A percentile compares a stretch with the other conserved stretches of the same genome.
Conservation (phyloP, 2,329 filamentous ascomycete species). For the Botryotinia convoluta region DNA sequence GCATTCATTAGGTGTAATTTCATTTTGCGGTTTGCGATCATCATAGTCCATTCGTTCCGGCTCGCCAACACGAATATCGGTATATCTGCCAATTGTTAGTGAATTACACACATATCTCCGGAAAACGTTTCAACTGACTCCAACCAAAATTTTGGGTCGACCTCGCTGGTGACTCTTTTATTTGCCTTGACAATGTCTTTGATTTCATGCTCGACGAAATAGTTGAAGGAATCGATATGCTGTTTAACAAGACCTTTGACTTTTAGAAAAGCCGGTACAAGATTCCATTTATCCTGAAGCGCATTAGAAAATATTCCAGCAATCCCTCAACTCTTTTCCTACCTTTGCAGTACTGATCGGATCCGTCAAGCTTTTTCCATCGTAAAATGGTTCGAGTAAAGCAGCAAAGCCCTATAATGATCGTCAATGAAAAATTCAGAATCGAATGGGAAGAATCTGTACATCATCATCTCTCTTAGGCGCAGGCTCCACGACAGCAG, state of each 20-base stretch:
- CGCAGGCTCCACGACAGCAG: conserved; percentile 24
- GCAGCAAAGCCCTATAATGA: conserved; percentile 53
- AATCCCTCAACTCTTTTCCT: neutral
- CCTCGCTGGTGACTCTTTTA: conserved; percentile 82
- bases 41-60: conserved; percentile 78
- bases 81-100: conserved; percentile 50
- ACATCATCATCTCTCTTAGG: conserved; percentile 33
- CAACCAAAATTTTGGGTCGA: conserved; percentile 88
- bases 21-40: conserved; percentile 64
- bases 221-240: conserved; percentile 89
- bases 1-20: conserved; percentile 94
- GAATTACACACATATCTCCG: neutral
- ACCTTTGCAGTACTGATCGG: conserved; percentile 63
- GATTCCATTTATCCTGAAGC: conserved; percentile 89
- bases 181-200: conserved; percentile 96
- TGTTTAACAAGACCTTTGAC: conserved; percentile 95
- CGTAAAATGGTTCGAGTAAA: conserved; percentile 67
- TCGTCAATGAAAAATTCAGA: neutral
- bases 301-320: conserved; percentile 39
- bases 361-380: conserved; percentile 64
- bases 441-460: neutral
- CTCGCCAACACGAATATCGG: conserved; percentile 81
- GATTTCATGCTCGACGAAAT: conserved; percentile 93
- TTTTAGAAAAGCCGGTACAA: conserved; percentile 95
- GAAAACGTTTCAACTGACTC: conserved; percentile 47